Evolutionary conservation across 805 yeast species (phyloP).

Genomic region (Metschnikowia baotianmanensis): DNA sequence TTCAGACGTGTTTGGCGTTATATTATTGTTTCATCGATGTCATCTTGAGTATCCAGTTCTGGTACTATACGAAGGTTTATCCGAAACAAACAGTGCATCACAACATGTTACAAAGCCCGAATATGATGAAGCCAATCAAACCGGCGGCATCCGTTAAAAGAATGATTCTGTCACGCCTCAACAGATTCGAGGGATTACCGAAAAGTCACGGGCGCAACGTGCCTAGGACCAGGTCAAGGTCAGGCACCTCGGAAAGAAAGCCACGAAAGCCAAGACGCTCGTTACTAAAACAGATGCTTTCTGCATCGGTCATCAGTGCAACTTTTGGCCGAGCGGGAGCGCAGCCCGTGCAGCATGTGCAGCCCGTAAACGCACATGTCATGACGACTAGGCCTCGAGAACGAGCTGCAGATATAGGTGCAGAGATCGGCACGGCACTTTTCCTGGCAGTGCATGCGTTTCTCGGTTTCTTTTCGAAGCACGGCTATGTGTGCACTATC

Average conservation of each 20-base stretch:
- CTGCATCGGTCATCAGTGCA: conserved; percentile 16
- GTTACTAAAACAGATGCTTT: conserved; percentile 13
- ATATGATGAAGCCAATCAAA: conserved; percentile 27
- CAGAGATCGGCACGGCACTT: neutral
- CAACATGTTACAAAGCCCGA: conserved; percentile 38
- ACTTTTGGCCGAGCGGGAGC: conserved; percentile 16
- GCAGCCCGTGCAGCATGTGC: conserved; percentile 7
- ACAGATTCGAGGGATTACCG: conserved; percentile 23
- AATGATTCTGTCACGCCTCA: conserved; percentile 17
- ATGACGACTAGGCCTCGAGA: too few relatives aligned
- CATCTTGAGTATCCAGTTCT: conserved; percentile 18
- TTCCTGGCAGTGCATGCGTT: neutral
- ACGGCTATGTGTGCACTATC: conserved; percentile 8
- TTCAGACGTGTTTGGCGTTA: conserved; percentile 68
- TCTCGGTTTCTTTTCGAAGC: neutral
- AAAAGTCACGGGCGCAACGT: neutral
- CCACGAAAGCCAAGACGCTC: conserved; percentile 7
- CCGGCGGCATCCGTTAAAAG: conserved; percentile 12
- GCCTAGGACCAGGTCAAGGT: conserved; percentile 12
- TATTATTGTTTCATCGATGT: conserved; percentile 55
- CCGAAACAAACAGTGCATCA: conserved; percentile 37
- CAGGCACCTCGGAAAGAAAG: conserved; percentile 1
- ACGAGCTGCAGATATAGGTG: too few relatives aligned
- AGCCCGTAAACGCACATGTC: too few relatives aligned
- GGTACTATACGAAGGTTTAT: conserved; percentile 21